Evolutionary conservation across 441 rosid genomes (phyloP).

Genomic region (Gossypium schwendimanii): DNA sequence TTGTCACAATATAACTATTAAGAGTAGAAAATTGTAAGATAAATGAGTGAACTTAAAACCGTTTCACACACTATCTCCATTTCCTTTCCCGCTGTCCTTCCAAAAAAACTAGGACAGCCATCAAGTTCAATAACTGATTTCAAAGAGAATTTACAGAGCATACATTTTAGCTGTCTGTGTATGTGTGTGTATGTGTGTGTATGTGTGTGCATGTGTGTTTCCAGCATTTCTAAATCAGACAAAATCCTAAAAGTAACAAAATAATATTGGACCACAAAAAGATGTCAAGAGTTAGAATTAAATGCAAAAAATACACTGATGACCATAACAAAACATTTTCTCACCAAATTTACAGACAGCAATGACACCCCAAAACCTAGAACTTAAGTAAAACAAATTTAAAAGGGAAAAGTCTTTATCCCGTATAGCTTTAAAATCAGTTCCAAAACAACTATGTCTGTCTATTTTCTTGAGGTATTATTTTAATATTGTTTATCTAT

Average conservation of each 20-base stretch:
- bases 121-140: not conserved
- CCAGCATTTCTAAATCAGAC: not conserved
- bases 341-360: not conserved
- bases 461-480: not conserved
- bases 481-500: not conserved
- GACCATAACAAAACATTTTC: not conserved
- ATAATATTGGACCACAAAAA: not conserved
- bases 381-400: conserved; percentile 2
- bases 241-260: not conserved
- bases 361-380: not conserved
- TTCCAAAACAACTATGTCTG: not conserved
- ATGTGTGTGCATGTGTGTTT: not conserved
- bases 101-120: not conserved
- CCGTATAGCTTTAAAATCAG: not conserved
- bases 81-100: not conserved
- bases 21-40: not conserved
- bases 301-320: not conserved
- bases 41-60: not conserved
- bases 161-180: too few relatives aligned
- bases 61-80: not conserved
- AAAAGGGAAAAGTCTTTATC: not conserved
- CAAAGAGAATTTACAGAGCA: not conserved
- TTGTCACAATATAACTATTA: not conserved
- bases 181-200: too few relatives aligned
- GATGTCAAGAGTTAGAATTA: not conserved